phyloP scores from a whole-genome alignment of 169 alveolate species.

The Babesia gibsoni region DNA sequence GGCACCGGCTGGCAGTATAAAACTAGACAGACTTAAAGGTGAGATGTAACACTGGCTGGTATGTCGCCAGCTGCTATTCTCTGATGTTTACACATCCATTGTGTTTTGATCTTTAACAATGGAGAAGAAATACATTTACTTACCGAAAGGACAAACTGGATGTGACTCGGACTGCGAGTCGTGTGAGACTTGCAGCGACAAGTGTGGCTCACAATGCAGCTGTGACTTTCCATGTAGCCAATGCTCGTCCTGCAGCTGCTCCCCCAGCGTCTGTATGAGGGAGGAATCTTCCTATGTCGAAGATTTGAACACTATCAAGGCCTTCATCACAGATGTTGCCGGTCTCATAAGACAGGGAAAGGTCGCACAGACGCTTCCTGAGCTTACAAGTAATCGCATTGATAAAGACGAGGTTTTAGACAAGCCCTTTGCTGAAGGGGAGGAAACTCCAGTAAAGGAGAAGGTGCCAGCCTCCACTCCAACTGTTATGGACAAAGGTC shows the following conservation, averaged over 20 bases:
- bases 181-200: constrained; percentile 27
- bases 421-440: not conserved
- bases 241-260: constrained; percentile 27
- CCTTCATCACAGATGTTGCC: constrained; percentile 32
- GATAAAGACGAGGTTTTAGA: too few species aligned
- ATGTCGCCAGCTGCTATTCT: not conserved
- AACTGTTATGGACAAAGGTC: not conserved
- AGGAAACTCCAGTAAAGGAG: not conserved
- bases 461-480: too few species aligned
- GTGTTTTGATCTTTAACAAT: not conserved
- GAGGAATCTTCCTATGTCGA: not conserved
- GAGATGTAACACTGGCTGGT: not conserved
- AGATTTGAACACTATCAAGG: constrained; percentile 7
- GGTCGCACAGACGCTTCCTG: not conserved
- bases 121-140: constrained; percentile 11
- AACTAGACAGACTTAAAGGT: not conserved
- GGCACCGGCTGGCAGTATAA: not conserved
- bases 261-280: constrained; percentile 1
- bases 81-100: not conserved
- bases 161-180: constrained; percentile 45
- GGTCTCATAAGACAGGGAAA: constrained; percentile 15
- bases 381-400: not conserved
- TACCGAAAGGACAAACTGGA: not conserved
- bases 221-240: not conserved
- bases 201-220: constrained; percentile 24